Evolutionary conservation across 2,329 filamentous ascomycete species (phyloP).

Genomic region (Cadophora malorum): DNA sequence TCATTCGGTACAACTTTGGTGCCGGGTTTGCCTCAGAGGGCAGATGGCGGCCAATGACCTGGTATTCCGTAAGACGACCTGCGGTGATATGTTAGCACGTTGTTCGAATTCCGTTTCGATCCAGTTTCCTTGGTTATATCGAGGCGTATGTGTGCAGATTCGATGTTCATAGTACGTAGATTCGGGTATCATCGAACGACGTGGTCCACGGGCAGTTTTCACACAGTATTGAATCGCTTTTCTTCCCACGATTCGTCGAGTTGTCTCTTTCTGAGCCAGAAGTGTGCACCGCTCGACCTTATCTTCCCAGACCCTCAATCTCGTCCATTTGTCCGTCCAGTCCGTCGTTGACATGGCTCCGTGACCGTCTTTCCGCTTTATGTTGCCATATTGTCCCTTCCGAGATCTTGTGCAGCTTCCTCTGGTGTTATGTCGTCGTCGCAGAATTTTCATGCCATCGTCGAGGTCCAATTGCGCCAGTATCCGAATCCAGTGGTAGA

Average conservation of each 20-base stretch:
- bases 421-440: neutral
- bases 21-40: conserved; percentile 96
- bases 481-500: conserved; percentile 24
- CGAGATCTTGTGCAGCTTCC: neutral
- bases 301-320: neutral
- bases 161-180: neutral
- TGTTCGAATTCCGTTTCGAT: neutral
- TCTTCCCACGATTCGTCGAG: neutral
- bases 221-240: neutral
- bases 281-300: neutral
- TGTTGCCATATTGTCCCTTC: neutral
- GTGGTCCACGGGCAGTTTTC: neutral
- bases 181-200: neutral
- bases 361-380: neutral
- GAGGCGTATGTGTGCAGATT: neutral
- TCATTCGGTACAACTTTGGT: conserved; percentile 99
- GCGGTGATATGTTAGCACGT: conserved; percentile 40
- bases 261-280: neutral
- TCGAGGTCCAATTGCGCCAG: conserved; percentile 8
- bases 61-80: conserved; percentile 99
- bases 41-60: conserved; percentile 99
- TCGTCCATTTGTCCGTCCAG: neutral
- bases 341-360: neutral
- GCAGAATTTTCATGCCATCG: neutral
- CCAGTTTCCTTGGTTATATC: neutral